Base-by-base conservation (phyloP, 495 filamentous ascomycete species). In the Acidiella bohemica region DNA sequence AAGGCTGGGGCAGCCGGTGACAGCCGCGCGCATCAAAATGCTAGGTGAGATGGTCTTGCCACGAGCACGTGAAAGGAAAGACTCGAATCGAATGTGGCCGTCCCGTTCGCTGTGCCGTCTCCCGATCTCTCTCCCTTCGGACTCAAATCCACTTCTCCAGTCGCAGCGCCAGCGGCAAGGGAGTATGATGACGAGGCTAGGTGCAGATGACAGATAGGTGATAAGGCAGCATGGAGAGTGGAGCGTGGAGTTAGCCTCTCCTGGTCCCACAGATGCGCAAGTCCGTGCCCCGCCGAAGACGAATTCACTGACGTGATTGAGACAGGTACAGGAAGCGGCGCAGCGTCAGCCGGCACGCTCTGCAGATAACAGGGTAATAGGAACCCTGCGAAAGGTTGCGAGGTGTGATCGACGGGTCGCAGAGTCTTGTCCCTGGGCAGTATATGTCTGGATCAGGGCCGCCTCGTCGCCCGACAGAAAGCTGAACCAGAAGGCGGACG, bases 181-280 rank as follows among this genome's bases (percentile, higher is more conserved):
- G n/a, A n/a, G n/a, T 4, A 17, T 45, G 42, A 45, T 39, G 42
- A 45, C 34, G 34, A 45, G 42, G 41, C 34, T 39, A n/a, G 14
- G 42, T 25, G 42, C 44, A 20, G 32, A 41, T 35, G 44, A 35
- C 36, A 30, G 32, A 46, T 29, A n/a, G 31, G 17, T 33, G 36
- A 39, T 39, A 39, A 39, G 36, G 36, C 36, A 44, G 12, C 19
- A 7, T 21, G 20, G 21, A 14, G 25, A 45, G 13, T 21, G 17
- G 28, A 19, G 16, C 25, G 17, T 32, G 36, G 36, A 25, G 24
- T 39, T 26, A 45, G 32, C 36, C n/a, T n/a, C n/a, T n/a, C n/a
- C n/a, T n/a, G n/a, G n/a, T n/a, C n/a, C n/a, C n/a, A n/a, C n/a
- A n/a, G n/a, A n/a, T n/a, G n/a, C n/a, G n/a, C 20, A 18, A 21